These are phyloP conservation scores for Sclerotinia borealis DNA, from an alignment of 2,329 filamentous ascomycete genomes.

Conservation along the genomic window DNA sequence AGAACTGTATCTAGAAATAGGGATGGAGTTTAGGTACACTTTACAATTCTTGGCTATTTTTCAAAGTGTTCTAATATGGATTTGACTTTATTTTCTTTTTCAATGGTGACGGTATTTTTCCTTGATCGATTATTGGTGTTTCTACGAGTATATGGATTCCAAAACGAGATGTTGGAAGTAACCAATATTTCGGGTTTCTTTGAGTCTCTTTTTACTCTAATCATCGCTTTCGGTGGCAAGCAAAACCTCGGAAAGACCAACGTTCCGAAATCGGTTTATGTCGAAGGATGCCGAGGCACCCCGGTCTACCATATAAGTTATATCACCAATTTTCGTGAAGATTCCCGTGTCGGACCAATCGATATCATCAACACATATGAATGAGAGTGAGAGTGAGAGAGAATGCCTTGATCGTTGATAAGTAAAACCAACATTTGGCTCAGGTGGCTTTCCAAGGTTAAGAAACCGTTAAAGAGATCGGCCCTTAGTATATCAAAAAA, in stretches of 20 bases:
- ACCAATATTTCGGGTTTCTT: not conserved
- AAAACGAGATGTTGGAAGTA: not conserved
- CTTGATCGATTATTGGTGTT: not conserved
- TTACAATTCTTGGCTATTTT: conserved; percentile 25
- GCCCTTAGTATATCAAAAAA: not conserved
- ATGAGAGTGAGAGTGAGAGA: no score
- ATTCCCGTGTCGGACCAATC: not conserved
- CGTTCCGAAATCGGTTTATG: not conserved
- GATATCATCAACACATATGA: not conserved
- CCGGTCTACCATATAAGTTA: no score
- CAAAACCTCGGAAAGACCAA: not conserved
- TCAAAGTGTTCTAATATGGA: conserved; percentile 6
- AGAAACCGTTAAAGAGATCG: not conserved
- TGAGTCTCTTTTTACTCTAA: no score
- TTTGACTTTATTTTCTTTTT: not conserved
- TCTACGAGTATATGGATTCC: not conserved
- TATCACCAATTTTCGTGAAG: no score
- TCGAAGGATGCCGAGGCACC: not conserved
- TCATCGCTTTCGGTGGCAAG: not conserved
- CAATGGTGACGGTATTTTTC: not conserved
- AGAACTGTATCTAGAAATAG: conserved; percentile 27
- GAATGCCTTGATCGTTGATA: not conserved
- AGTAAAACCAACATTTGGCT: not conserved
- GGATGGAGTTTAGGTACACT: conserved; percentile 24
- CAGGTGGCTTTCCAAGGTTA: not conserved